Conservation (phyloP, 257 asterid species). For the Phtheirospermum japonicum region DNA sequence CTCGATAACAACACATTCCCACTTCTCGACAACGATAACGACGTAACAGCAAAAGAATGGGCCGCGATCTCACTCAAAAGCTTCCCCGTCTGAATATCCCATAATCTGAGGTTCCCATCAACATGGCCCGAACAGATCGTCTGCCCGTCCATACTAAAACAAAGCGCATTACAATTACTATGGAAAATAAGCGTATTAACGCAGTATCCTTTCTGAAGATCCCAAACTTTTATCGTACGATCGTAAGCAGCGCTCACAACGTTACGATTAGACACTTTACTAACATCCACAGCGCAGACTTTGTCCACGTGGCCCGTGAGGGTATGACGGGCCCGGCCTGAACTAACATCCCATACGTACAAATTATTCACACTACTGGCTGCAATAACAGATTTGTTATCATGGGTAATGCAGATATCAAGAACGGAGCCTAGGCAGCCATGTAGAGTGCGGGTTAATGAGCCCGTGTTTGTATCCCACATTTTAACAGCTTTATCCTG, state of each 20-base stretch:
- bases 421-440: conserved; percentile 85
- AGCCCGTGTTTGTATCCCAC: conserved; percentile 79
- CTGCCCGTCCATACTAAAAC: conserved; percentile 82
- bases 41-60: conserved; percentile 79
- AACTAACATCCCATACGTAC: conserved; percentile 71
- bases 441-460: conserved; percentile 42
- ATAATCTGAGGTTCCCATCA: conserved; percentile 81
- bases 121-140: conserved; percentile 87
- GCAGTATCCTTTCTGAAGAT: conserved; percentile 82
- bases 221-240: conserved; percentile 95
- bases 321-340: conserved; percentile 74
- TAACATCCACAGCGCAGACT: conserved; percentile 87
- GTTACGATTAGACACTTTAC: conserved; percentile 66
- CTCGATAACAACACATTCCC: conserved; percentile 86
- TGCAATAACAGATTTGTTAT: conserved; percentile 71
- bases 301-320: conserved; percentile 91
- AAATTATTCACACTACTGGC: conserved; percentile 78
- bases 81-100: conserved; percentile 88
- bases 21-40: conserved; percentile 68
- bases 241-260: conserved; percentile 91
- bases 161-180: conserved; percentile 86
- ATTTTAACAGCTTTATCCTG: conserved; percentile 77
- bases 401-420: conserved; percentile 74
- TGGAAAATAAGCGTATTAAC: conserved; percentile 67
- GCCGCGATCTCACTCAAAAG: conserved; percentile 83